Evolutionary conservation across 2,329 filamentous ascomycete genomes (phyloP), one percentile per base, ranked within the genome.

Genomic region (Eurotiales sp.): DNA sequence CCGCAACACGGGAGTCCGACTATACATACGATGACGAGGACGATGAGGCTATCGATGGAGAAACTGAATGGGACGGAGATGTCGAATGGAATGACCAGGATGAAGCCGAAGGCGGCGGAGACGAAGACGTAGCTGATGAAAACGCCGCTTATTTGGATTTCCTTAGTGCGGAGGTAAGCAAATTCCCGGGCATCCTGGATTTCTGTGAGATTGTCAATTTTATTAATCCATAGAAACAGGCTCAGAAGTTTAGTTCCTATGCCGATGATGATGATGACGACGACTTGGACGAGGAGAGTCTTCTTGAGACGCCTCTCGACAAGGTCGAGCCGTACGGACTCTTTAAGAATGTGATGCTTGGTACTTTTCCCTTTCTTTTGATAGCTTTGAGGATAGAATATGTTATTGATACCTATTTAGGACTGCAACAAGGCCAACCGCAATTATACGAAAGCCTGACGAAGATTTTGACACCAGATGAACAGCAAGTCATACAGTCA

Each of bases 141-240:
- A 93, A 89, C 68, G 87, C 88, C 21, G 90, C 92, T 5, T 99
- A 99, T 68, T 82, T 99, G 42, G 91, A 97, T 59, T 99, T 99
- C 76, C 74, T 99, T 23, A 95, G 92, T 61, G 88, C 95, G 67
- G 92, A 97, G 77, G 87, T 85, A 66, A 67, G 48, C 27, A 17
- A 22, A 23, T 50, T 21, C 4, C 8, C 8, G 15, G 7, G 17
- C 3, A 10, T 4, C 34, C 30, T n/a, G n/a, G 50, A 34, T 51
- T 57, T 41, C 55, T 44, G n/a, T n/a, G n/a, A n/a, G n/a, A n/a
- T n/a, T n/a, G n/a, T n/a, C 10, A 27, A 10, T 27, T 10, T 27
- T 45, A 55, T 55, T 59, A 50, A 63, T 43, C 8, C 21, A 12
- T 48, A 41, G 29, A 37, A 51, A 4, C 58, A 89, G 84, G 90